phyloP scores from a whole-genome alignment of 768 basidiomycete species.

The Collybiopsis luxurians region DNA sequence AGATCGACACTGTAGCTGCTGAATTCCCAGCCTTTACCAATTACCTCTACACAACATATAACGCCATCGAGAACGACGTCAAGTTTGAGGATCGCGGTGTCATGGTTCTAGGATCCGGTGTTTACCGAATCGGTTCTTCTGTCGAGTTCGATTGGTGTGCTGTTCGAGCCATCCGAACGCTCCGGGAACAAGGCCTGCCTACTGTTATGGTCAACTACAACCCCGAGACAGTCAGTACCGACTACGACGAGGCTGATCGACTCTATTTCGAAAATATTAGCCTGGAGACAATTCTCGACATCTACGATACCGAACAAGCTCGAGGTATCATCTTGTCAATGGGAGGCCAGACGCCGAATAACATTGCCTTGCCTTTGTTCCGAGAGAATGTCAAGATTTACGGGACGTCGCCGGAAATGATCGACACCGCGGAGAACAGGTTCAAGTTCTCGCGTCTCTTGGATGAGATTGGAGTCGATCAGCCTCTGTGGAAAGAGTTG shows the following conservation, averaged over 20 bases:
- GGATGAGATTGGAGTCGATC: slow-evolving; percentile 98
- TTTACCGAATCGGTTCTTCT: slow-evolving; percentile 97
- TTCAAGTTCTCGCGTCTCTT: slow-evolving; percentile 99
- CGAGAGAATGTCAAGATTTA: slow-evolving; percentile 98
- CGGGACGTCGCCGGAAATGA: slow-evolving; percentile 99
- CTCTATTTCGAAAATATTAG: slow-evolving; percentile 99
- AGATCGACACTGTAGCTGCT: slow-evolving; percentile 98
- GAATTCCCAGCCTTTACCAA: slow-evolving; percentile 99
- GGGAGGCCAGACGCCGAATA: slow-evolving; percentile 99
- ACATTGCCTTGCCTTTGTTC: slow-evolving; percentile 93
- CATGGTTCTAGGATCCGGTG: slow-evolving; percentile 97
- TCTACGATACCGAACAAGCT: slow-evolving; percentile 89
- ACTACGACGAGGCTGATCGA: slow-evolving; percentile 98
- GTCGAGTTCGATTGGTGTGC: slow-evolving; percentile 99
- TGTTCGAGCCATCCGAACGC: slow-evolving; percentile 92
- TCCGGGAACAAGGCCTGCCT: slow-evolving; percentile 91
- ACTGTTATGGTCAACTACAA: slow-evolving; percentile 99
- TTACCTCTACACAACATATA: slow-evolving; percentile 98
- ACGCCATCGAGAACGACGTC: slow-evolving; percentile 92
- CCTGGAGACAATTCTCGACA: slow-evolving; percentile 93
- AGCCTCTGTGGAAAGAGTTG: slow-evolving; percentile 96
- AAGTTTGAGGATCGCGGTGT: slow-evolving; percentile 88
- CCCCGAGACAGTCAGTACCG: slow-evolving; percentile 98
- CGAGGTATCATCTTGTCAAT: slow-evolving; percentile 94
- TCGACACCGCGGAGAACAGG: slow-evolving; percentile 97